Conservation (phyloP, 306 rosid species). For the Crataegus laevigata region DNA sequence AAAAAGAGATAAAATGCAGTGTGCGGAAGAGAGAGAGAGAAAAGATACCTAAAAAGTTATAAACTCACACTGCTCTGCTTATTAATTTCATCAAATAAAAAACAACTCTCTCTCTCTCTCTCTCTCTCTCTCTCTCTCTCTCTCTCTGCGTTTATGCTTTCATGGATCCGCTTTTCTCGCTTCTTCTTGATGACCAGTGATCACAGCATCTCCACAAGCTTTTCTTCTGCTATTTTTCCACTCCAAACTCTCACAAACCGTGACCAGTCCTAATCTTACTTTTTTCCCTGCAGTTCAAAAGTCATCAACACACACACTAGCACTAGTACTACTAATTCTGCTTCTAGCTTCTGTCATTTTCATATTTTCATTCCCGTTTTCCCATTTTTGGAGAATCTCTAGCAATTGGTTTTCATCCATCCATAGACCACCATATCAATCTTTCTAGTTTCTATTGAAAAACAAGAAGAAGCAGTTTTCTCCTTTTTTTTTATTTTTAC, state of each 20-base stretch:
- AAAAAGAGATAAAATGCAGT: not conserved
- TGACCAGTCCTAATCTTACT: not conserved
- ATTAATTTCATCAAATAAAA: conserved; percentile 31
- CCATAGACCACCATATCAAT: not conserved
- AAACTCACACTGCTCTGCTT: not conserved
- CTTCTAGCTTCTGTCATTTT: not conserved
- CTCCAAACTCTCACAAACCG: not conserved
- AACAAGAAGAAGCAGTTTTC: not conserved
- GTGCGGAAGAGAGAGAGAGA: not conserved
- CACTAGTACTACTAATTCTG: not conserved
- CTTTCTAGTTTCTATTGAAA: not conserved
- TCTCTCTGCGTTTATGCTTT: conserved; percentile 35
- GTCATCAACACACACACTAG: not conserved
- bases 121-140: not conserved
- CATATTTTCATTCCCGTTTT: not conserved
- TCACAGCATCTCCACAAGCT: conserved; percentile 12
- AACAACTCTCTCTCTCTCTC: not conserved
- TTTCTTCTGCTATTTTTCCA: conserved; percentile 5
- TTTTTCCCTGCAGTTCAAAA: not conserved
- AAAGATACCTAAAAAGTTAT: not conserved
- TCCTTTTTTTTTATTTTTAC: not conserved
- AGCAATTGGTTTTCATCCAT: not conserved
- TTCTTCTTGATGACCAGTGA: conserved; percentile 22
- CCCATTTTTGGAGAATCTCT: not conserved
- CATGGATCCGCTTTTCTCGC: conserved; percentile 76